Percentiles rank a stretch among this genome's conserved stretches.
Evolutionary conservation across 768 basidiomycete species (phyloP).

Genomic region (Scleroderma citrinum): DNA sequence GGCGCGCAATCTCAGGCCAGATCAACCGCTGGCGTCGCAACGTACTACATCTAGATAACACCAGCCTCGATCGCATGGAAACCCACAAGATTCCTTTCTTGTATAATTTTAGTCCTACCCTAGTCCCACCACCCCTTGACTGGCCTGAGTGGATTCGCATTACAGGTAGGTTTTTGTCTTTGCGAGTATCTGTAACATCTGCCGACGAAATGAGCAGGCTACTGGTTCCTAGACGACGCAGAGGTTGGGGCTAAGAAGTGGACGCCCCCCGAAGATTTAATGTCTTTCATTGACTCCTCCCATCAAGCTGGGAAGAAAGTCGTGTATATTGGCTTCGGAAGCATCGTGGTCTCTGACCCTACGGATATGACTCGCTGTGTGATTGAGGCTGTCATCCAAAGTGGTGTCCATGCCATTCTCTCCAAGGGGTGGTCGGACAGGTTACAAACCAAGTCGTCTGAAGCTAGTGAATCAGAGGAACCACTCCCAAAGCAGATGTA

Average conservation of each 20-base stretch:
- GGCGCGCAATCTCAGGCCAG: constrained; percentile 90
- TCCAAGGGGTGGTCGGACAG: constrained; percentile 99
- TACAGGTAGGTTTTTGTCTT: constrained; percentile 49
- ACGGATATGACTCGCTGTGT: constrained; percentile 88
- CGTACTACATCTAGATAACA: constrained; percentile 66
- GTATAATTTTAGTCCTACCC: constrained; percentile 91
- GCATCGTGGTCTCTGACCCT: constrained; percentile 95
- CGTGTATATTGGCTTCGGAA: constrained; percentile 97
- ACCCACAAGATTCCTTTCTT: constrained; percentile 97
- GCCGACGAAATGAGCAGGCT: constrained; percentile 46
- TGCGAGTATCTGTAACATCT: neutral
- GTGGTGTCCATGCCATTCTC: constrained; percentile 87
- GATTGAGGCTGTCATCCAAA: constrained; percentile 78
- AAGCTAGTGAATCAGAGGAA: constrained; percentile 58
- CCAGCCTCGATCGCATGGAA: constrained; percentile 92
- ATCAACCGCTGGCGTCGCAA: constrained; percentile 92
- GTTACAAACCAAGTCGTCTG: constrained; percentile 57
- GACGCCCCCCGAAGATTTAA: constrained; percentile 74
- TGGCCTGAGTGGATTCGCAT: constrained; percentile 99
- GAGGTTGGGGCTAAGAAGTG: constrained; percentile 87
- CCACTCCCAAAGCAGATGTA: constrained; percentile 77
- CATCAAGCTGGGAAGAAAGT: constrained; percentile 76
- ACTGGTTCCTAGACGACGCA: constrained; percentile 95
- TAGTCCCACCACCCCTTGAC: constrained; percentile 91
- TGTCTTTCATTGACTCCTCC: constrained; percentile 79